phyloP scores from a whole-genome alignment of 345 rosid species.

The Citrus inodora region DNA sequence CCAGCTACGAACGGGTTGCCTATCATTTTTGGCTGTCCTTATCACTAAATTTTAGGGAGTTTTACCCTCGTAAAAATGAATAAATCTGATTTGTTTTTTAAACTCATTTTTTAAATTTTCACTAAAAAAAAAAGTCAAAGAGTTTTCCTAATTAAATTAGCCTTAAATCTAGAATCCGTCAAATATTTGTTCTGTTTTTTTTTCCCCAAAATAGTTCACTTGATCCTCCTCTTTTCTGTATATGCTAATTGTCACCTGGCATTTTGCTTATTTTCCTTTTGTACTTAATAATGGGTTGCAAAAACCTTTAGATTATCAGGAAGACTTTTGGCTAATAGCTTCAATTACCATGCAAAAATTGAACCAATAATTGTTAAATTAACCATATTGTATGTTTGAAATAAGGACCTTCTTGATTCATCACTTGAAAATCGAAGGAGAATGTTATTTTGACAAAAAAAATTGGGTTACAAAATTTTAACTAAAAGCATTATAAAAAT shows the following conservation, averaged over 20 bases:
- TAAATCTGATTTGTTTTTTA: background rate
- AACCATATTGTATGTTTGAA: no score
- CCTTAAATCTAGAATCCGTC: background rate
- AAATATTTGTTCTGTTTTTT: background rate
- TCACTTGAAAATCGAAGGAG: no score
- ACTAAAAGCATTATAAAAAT: no score
- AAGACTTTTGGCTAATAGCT: background rate
- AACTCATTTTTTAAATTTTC: background rate
- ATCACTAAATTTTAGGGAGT: background rate
- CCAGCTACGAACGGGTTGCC: constrained; percentile 1
- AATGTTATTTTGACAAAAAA: no score
- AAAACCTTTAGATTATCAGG: no score
- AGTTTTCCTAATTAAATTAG: background rate
- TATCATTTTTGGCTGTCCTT: background rate
- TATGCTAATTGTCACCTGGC: background rate
- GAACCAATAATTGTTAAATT: background rate
- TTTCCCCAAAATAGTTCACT: background rate
- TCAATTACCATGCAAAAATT: background rate
- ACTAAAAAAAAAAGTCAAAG: background rate
- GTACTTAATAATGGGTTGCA: background rate
- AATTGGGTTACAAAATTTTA: no score
- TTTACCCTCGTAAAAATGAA: background rate
- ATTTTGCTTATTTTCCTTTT: background rate
- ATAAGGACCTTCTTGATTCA: no score
- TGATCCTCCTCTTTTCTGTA: background rate